phyloP scores from a whole-genome alignment of 2,329 filamentous ascomycete species.

The Claviceps cyperi region DNA sequence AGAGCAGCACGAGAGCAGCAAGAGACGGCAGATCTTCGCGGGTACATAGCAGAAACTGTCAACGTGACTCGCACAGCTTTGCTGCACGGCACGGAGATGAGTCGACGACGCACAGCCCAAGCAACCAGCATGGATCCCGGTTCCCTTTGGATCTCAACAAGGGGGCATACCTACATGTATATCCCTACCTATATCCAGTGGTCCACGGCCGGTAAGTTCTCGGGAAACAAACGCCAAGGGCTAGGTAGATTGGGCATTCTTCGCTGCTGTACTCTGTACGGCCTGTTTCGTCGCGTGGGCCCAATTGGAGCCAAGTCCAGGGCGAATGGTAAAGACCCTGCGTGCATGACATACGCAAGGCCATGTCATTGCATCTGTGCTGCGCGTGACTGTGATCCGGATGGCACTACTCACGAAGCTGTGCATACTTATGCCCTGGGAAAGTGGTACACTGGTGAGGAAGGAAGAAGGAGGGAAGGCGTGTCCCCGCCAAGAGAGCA shows the following conservation, averaged over 20 bases:
- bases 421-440: not conserved
- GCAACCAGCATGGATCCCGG: not conserved
- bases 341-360: not conserved
- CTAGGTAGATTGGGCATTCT: not conserved
- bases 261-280: not conserved
- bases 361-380: not conserved
- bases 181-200: not conserved
- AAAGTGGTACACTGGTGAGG: not conserved
- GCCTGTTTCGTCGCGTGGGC: not conserved
- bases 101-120: not conserved
- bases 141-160: too few relatives aligned
- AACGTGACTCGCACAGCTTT: constrained; percentile 3
- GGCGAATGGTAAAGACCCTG: not conserved
- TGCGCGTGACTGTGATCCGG: constrained; percentile 5
- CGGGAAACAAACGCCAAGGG: not conserved
- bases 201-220: not conserved
- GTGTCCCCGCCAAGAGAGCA: too few relatives aligned
- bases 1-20: not conserved
- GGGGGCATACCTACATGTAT: too few relatives aligned
- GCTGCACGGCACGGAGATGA: not conserved
- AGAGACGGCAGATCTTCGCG: not conserved
- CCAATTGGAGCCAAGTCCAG: not conserved
- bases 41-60: not conserved
- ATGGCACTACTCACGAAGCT: constrained; percentile 4
- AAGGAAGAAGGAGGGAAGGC: not conserved